Evolutionary conservation across 139 green algal species (phyloP).

Genomic region (Chlorella sp.): DNA sequence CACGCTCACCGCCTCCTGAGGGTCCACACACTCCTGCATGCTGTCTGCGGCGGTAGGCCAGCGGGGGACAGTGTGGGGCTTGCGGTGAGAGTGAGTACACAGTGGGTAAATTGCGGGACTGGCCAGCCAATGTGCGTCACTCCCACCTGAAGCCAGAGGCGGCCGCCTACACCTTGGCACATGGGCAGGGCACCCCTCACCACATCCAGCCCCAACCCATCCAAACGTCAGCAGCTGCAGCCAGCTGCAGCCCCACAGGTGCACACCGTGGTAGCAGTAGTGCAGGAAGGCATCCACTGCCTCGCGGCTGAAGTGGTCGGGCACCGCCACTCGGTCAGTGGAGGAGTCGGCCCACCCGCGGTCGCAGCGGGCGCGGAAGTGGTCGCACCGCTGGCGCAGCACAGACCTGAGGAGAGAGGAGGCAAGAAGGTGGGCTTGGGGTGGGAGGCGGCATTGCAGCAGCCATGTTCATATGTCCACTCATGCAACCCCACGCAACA

Average conservation of each 20-base stretch:
- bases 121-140: too few species aligned
- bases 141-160: too few species aligned
- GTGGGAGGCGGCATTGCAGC: not conserved
- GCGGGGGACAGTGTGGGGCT: not conserved
- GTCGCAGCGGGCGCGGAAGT: constrained; percentile 54
- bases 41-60: not conserved
- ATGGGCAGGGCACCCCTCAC: not conserved
- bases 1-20: constrained; percentile 42
- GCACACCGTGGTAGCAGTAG: constrained; percentile 68
- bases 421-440: not conserved
- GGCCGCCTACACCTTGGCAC: too few species aligned
- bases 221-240: not conserved
- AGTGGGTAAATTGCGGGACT: too few species aligned
- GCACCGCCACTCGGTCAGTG: constrained; percentile 43
- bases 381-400: constrained; percentile 58
- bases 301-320: constrained; percentile 62
- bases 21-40: constrained; percentile 30
- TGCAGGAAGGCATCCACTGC: constrained; percentile 55
- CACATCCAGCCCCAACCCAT: not conserved
- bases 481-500: too few species aligned
- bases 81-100: not conserved
- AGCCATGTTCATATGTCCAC: too few species aligned
- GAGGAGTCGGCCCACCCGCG: constrained; percentile 62
- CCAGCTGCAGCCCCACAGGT: too few species aligned
- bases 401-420: constrained; percentile 34